phyloP scores from a whole-genome alignment of 2,329 filamentous ascomycete species.

The Amphichorda felina region DNA sequence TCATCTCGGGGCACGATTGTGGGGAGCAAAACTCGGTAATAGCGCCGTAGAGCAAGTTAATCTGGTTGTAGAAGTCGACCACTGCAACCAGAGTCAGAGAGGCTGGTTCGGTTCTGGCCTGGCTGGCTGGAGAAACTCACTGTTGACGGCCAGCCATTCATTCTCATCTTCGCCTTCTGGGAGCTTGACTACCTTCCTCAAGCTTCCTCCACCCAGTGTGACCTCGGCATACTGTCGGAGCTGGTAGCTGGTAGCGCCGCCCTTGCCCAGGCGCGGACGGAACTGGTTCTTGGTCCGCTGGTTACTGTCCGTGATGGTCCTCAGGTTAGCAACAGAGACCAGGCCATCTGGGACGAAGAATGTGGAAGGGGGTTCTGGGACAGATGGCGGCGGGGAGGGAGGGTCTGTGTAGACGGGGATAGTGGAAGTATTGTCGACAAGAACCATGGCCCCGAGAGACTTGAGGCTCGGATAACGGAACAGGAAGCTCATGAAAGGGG shows the following conservation, averaged over 20 bases:
- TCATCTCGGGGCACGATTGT: conserved; percentile 97
- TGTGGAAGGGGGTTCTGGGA: conserved; percentile 1
- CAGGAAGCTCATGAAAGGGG: conserved; percentile 8
- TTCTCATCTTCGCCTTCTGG: conserved; percentile 96
- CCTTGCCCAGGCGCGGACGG: conserved; percentile 78
- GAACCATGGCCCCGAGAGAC: conserved; percentile 17
- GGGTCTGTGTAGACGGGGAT: conserved; percentile 17
- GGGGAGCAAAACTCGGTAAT: conserved; percentile 99
- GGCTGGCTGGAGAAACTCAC: conserved; percentile 34
- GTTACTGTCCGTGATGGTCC: conserved; percentile 43
- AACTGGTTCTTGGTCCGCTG: conserved; percentile 84
- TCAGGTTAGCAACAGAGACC: conserved; percentile 16
- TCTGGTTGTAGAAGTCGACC: conserved; percentile 99
- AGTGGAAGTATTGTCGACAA: conserved; percentile 16
- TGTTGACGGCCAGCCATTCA: conserved; percentile 96
- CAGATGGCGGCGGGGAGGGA: conserved; percentile 4
- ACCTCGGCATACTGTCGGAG: conserved; percentile 97
- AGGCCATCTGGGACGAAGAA: conserved; percentile 2
- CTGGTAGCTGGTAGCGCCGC: conserved; percentile 80
- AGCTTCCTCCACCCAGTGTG: conserved; percentile 84
- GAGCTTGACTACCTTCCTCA: conserved; percentile 92
- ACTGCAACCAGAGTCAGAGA: conserved; percentile 38
- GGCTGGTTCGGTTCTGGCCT: neutral
- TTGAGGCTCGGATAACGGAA: conserved; percentile 20
- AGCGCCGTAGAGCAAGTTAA: conserved; percentile 95